phyloP scores from a whole-genome alignment of 164 flowering plant species.

The Piper longum region DNA sequence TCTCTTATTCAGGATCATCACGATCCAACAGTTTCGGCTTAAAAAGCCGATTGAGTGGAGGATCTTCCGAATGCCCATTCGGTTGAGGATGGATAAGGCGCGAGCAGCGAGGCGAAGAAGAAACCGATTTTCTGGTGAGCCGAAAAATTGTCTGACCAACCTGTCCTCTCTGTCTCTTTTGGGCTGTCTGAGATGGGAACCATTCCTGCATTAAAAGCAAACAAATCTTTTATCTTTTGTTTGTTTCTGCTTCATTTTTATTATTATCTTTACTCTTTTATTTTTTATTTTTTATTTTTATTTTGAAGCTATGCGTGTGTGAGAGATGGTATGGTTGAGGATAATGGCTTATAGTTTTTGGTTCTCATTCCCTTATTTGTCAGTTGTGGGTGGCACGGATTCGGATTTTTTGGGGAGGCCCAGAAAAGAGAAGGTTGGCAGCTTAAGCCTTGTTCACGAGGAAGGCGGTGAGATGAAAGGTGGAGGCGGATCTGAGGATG shows the following conservation, averaged over 20 bases:
- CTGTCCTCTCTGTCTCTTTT: conserved; percentile 1
- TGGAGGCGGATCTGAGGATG: conserved; percentile 24
- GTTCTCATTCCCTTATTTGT: background rate
- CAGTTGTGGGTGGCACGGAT: conserved; percentile 10
- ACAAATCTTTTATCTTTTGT: conserved; percentile 14
- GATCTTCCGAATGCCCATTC: conserved; percentile 7
- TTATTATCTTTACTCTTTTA: conserved; percentile 2
- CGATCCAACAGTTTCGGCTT: too few relatives aligned
- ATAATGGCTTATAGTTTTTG: conserved; percentile 11
- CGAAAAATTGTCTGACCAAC: background rate
- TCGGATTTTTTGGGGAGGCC: conserved; percentile 16
- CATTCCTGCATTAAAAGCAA: conserved; percentile 1
- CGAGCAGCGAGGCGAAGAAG: conserved; percentile 31
- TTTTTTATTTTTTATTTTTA: too few relatives aligned
- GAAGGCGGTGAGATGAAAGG: conserved; percentile 27
- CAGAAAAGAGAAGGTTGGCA: conserved; percentile 22
- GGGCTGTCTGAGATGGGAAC: background rate
- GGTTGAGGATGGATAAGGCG: conserved; percentile 32
- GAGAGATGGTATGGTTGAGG: conserved; percentile 7
- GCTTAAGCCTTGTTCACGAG: conserved; percentile 6
- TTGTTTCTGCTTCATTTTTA: conserved; percentile 9
- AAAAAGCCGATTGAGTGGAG: background rate
- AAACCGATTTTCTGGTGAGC: conserved; percentile 19
- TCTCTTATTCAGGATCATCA: too few relatives aligned
- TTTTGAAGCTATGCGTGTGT: too few relatives aligned